Evolutionary conservation across 192 early-diverging fungal genomes (phyloP).

Genomic region (Linnemannia exigua): DNA sequence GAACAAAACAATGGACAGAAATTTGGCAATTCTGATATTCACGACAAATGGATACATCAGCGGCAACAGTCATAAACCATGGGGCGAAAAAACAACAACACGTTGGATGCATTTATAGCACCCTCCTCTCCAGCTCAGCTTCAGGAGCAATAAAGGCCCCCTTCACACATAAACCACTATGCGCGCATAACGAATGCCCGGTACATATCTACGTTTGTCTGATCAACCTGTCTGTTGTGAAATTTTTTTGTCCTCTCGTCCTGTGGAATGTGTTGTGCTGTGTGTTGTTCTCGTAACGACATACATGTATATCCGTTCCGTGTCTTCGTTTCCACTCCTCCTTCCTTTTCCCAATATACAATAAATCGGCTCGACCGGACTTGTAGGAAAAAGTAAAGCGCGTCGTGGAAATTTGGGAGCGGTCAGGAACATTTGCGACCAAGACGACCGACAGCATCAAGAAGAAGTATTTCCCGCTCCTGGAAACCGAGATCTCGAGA

Average conservation of each 20-base stretch:
- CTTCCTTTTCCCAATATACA: background rate
- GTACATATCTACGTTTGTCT: background rate
- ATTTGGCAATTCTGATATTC: background rate
- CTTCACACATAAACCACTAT: slow-evolving; percentile 11
- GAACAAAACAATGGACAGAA: too few species aligned
- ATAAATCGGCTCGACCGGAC: background rate
- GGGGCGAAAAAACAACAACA: background rate
- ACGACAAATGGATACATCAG: background rate
- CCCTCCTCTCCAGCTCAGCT: background rate
- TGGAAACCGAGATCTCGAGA: slow-evolving; percentile 23
- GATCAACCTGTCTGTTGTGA: background rate
- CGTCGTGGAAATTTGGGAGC: slow-evolving; percentile 60
- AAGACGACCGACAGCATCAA: slow-evolving; percentile 37
- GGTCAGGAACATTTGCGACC: slow-evolving; percentile 44
- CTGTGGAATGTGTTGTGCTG: background rate
- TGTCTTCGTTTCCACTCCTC: background rate
- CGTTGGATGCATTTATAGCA: background rate
- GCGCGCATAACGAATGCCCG: background rate
- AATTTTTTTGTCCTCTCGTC: background rate
- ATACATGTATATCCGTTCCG: background rate
- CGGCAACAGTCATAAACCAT: background rate
- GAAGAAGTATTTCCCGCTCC: slow-evolving; percentile 49
- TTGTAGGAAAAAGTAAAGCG: slow-evolving; percentile 63
- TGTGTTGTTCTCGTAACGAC: background rate
- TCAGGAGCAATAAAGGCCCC: slow-evolving; percentile 1